Percentiles rank a stretch among this genome's conserved stretches.
Conservation (phyloP, 345 rosid genomes). For the Rhizophora mangle region DNA sequence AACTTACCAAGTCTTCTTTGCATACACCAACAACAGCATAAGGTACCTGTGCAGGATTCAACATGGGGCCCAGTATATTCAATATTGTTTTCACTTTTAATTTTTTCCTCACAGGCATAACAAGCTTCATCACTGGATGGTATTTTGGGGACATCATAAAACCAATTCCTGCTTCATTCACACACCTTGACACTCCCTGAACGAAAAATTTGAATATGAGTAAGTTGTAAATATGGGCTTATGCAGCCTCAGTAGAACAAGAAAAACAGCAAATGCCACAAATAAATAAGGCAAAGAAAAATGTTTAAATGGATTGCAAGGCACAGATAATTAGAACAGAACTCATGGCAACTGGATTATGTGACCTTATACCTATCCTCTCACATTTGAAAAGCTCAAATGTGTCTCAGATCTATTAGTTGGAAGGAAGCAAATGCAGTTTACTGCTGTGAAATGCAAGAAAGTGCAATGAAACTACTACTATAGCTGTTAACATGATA, state of each 20-base stretch:
- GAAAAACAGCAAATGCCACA: not conserved
- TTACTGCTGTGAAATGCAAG: too few relatives aligned
- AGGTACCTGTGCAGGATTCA: slow-evolving; percentile 81
- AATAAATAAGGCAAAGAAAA: not conserved
- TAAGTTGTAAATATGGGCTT: too few relatives aligned
- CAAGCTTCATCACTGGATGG: slow-evolving; percentile 84
- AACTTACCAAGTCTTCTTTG: slow-evolving; percentile 64
- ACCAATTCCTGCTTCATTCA: slow-evolving; percentile 80
- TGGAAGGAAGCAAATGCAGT: not conserved
- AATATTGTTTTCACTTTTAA: slow-evolving; percentile 82
- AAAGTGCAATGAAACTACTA: too few relatives aligned
- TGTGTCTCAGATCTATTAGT: not conserved
- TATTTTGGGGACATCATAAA: slow-evolving; percentile 89
- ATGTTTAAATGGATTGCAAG: not conserved
- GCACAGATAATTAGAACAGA: not conserved
- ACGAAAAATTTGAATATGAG: slow-evolving; percentile 1
- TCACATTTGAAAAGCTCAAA: not conserved
- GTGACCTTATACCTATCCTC: too few relatives aligned
- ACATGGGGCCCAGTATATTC: slow-evolving; percentile 87
- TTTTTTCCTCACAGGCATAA: slow-evolving; percentile 71
- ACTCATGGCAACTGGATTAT: too few relatives aligned
- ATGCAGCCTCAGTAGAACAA: not conserved
- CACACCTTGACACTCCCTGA: slow-evolving; percentile 66
- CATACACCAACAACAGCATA: slow-evolving; percentile 82
- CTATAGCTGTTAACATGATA: too few relatives aligned